Conservation (phyloP, 2,329 filamentous ascomycete genomes). For the Neoarthrinium moseri region DNA sequence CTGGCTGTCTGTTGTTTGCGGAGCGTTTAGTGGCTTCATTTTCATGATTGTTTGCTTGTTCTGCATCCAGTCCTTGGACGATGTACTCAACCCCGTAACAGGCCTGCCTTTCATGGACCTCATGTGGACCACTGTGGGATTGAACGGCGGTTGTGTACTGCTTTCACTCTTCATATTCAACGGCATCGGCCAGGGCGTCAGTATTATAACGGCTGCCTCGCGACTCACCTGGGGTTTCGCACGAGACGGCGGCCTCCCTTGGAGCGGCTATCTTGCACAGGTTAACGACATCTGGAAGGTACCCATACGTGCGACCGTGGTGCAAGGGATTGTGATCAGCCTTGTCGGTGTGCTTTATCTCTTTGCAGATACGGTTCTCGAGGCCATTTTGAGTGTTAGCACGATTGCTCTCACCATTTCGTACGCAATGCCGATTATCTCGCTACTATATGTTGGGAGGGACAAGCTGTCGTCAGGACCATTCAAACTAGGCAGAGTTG, state of each 20-base stretch:
- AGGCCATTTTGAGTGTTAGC: slow-evolving; percentile 54
- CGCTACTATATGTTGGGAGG: slow-evolving; percentile 47
- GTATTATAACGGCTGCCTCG: slow-evolving; percentile 49
- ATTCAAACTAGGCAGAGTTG: slow-evolving; percentile 45
- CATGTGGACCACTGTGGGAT: slow-evolving; percentile 35
- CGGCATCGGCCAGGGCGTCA: slow-evolving; percentile 51
- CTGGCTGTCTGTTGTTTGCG: slow-evolving; percentile 49
- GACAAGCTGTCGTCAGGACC: slow-evolving; percentile 47
- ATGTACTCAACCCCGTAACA: slow-evolving; percentile 32
- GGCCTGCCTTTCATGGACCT: slow-evolving; percentile 50
- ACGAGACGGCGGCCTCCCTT: slow-evolving; percentile 48
- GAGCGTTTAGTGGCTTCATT: slow-evolving; percentile 47
- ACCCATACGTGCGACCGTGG: slow-evolving; percentile 50
- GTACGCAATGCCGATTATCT: slow-evolving; percentile 48
- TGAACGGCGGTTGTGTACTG: slow-evolving; percentile 41
- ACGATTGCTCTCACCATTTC: slow-evolving; percentile 56
- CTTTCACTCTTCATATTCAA: slow-evolving; percentile 55
- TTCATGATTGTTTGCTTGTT: slow-evolving; percentile 54
- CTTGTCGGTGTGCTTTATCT: slow-evolving; percentile 55
- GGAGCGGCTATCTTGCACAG: slow-evolving; percentile 40
- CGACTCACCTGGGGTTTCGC: slow-evolving; percentile 54
- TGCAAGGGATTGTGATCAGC: slow-evolving; percentile 44
- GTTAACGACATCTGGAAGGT: slow-evolving; percentile 50
- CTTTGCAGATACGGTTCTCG: slow-evolving; percentile 51
- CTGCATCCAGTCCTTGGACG: slow-evolving; percentile 44